Evolutionary conservation across 2,329 filamentous ascomycete species (phyloP).

Genomic region (Emergomyces orientalis): DNA sequence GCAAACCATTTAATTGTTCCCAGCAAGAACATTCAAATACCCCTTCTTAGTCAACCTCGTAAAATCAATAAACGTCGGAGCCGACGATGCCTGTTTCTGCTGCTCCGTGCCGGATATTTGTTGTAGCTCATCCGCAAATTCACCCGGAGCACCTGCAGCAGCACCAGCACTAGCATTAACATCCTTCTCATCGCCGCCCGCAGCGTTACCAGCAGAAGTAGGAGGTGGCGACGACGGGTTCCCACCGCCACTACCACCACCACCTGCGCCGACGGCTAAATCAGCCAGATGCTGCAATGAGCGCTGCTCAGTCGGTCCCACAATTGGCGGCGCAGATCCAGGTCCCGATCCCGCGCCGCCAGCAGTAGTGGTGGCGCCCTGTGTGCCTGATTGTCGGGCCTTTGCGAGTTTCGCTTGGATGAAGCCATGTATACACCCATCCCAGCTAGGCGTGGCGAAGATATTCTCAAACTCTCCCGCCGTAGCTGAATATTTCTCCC

Average conservation of each 20-base stretch:
- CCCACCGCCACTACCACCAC: constrained; percentile 26
- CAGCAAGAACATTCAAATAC: constrained; percentile 33
- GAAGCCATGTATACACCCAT: constrained; percentile 33
- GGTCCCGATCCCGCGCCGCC: constrained; percentile 7
- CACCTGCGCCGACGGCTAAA: constrained; percentile 36
- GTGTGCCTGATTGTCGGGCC: constrained; percentile 23
- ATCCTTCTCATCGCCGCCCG: constrained; percentile 12
- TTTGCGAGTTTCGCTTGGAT: constrained; percentile 32
- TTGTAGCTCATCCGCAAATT: constrained; percentile 3
- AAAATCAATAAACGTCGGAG: constrained; percentile 20
- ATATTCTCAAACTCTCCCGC: constrained; percentile 31
- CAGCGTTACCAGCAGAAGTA: constrained; percentile 7
- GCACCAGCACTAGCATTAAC: neutral
- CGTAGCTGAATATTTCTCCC: constrained; percentile 27
- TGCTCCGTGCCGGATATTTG: neutral
- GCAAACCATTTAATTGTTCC: constrained; percentile 1
- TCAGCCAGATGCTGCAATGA: constrained; percentile 38
- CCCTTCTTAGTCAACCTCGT: constrained; percentile 34
- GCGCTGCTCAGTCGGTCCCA: constrained; percentile 36
- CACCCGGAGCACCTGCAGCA: neutral
- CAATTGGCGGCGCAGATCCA: constrained; percentile 24
- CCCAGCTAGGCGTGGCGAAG: constrained; percentile 33
- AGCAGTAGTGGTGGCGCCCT: constrained; percentile 15
- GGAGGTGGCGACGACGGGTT: constrained; percentile 11
- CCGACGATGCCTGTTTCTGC: neutral